Conservation (phyloP, 225 moss, liverwort and hornwort genomes). For the Anthoceros angustus region DNA sequence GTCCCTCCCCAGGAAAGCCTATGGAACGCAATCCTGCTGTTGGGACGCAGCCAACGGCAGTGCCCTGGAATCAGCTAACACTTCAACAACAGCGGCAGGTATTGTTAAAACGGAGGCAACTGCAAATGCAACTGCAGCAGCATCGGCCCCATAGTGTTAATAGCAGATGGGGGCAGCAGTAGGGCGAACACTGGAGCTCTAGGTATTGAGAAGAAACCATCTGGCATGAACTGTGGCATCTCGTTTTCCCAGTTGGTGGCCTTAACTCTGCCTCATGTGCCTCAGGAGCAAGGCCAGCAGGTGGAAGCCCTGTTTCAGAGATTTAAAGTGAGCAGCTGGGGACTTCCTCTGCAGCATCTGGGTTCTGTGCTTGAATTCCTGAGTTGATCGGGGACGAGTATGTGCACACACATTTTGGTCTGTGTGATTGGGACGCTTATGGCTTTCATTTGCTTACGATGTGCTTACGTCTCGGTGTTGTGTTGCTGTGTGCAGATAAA, state of each 20-base stretch:
- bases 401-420: background rate
- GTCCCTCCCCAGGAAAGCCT: too few relatives aligned
- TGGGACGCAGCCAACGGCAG: background rate
- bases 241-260: conserved; percentile 95
- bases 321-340: too few relatives aligned
- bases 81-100: conserved; percentile 16
- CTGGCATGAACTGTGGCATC: conserved; percentile 57
- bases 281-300: conserved; percentile 54
- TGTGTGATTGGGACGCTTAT: too few relatives aligned
- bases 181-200: conserved; percentile 1
- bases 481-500: conserved; percentile 34
- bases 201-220: conserved; percentile 21
- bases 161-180: background rate
- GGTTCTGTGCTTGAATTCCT: conserved; percentile 26
- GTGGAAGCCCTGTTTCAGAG: conserved; percentile 59
- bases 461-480: background rate
- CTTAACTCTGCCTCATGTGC: conserved; percentile 84
- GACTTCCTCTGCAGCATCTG: too few relatives aligned
- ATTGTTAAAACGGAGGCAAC: conserved; percentile 9
- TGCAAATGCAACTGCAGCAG: conserved; percentile 4
- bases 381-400: conserved; percentile 1
- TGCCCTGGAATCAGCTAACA: background rate
- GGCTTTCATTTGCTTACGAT: conserved; percentile 7
- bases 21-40: background rate
- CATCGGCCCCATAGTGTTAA: conserved; percentile 5